Evolutionary conservation across 768 basidiomycete genomes (phyloP).

Genomic region (Cubamyces lactineus): DNA sequence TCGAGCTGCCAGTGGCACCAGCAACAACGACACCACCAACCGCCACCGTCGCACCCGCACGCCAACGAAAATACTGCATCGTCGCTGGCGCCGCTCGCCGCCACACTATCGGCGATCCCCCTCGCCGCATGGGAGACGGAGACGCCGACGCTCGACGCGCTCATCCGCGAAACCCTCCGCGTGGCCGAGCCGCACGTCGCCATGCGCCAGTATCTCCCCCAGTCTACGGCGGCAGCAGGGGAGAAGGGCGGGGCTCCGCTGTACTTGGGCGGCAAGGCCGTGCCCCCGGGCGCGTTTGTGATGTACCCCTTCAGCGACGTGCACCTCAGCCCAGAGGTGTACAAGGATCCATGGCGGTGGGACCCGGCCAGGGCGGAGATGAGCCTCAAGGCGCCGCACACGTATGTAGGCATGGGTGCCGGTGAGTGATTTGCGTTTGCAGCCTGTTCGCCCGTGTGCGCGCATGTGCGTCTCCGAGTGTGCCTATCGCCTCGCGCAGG

Average conservation of each 20-base stretch:
- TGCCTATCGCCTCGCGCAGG: too few relatives aligned
- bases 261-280: constrained; percentile 66
- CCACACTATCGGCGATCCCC: constrained; percentile 61
- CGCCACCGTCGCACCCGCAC: too few relatives aligned
- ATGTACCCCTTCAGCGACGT: constrained; percentile 82
- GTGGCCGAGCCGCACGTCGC: constrained; percentile 80
- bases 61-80: not conserved
- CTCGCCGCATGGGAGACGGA: constrained; percentile 70
- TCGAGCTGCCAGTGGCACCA: too few relatives aligned
- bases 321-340: constrained; percentile 71
- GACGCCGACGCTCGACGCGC: constrained; percentile 70
- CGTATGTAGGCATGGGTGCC: constrained; percentile 80
- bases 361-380: constrained; percentile 58
- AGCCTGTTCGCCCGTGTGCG: not conserved
- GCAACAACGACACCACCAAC: too few relatives aligned
- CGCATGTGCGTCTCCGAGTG: too few relatives aligned
- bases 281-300: constrained; percentile 76
- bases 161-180: constrained; percentile 78
- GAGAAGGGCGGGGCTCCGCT: constrained; percentile 30
- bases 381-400: constrained; percentile 50
- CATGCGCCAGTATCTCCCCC: constrained; percentile 65
- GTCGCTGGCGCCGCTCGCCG: constrained; percentile 40
- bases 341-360: constrained; percentile 78
- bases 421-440: constrained; percentile 50
- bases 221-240: not conserved